A percentile compares a stretch with the other conserved stretches of the same genome.
Evolutionary conservation across 495 filamentous ascomycete species (phyloP).

Genomic region (Stereocaulon alpinum): DNA sequence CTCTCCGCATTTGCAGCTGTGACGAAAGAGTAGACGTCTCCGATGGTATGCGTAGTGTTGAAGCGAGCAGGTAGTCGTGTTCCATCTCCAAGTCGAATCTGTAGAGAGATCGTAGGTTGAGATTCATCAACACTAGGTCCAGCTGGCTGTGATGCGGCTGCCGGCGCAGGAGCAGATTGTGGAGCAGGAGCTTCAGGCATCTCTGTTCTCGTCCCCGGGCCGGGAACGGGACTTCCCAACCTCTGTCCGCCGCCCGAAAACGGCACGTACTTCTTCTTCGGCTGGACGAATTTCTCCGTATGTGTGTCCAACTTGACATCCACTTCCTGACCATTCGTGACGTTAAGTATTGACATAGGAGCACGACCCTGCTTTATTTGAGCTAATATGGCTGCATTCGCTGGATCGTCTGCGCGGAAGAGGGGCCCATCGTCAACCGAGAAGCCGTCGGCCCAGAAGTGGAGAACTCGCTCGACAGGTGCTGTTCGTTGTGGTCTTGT

Average conservation of each 20-base stretch:
- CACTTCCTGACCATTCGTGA: constrained; percentile 71
- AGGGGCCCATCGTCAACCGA: constrained; percentile 93
- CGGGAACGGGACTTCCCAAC: constrained; percentile 85
- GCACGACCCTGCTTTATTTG: constrained; percentile 82
- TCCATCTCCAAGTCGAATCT: constrained; percentile 85
- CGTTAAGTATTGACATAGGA: constrained; percentile 80
- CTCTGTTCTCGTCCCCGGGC: constrained; percentile 32
- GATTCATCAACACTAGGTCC: constrained; percentile 57
- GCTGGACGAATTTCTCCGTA: constrained; percentile 68
- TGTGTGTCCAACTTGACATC: constrained; percentile 86
- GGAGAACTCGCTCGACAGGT: constrained; percentile 59
- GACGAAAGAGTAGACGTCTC: constrained; percentile 84
- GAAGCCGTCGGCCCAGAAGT: constrained; percentile 91
- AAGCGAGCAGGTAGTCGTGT: constrained; percentile 78
- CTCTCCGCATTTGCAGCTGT: constrained; percentile 51
- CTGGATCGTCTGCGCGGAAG: constrained; percentile 77
- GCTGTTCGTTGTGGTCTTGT: constrained; percentile 33
- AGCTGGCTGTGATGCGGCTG: constrained; percentile 24
- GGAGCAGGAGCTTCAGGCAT: constrained; percentile 33
- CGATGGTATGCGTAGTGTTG: constrained; percentile 84
- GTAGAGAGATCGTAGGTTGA: constrained; percentile 65
- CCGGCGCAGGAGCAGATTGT: constrained; percentile 23
- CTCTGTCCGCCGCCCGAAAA: constrained; percentile 76
- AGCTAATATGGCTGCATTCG: constrained; percentile 66
- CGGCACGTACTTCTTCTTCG: constrained; percentile 79